Evolutionary conservation across 768 basidiomycete genomes (phyloP).

Genomic region (Pisolithus tinctorius): DNA sequence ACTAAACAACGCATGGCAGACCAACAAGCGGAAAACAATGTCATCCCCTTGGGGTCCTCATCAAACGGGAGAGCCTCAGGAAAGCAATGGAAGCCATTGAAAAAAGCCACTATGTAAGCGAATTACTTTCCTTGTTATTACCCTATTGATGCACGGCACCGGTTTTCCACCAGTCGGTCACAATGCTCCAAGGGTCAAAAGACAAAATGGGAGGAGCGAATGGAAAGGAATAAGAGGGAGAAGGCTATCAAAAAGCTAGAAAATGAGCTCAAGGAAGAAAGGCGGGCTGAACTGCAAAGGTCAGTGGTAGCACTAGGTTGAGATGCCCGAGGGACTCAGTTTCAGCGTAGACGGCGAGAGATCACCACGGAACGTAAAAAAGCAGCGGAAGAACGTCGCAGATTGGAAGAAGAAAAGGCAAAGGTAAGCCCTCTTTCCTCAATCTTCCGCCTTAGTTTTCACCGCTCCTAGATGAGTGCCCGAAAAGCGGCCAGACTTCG

Average conservation of each 20-base stretch:
- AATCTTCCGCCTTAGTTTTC: neutral
- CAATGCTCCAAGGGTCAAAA: constrained; percentile 60
- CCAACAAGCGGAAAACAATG: neutral
- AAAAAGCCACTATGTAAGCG: constrained; percentile 46
- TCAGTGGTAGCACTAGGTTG: constrained; percentile 17
- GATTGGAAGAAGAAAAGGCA: constrained; percentile 38
- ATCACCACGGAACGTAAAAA: constrained; percentile 66
- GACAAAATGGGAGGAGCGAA: constrained; percentile 65
- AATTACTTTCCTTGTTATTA: neutral
- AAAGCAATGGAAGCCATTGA: constrained; percentile 57
- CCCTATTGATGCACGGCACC: constrained; percentile 1
- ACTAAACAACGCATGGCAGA: neutral
- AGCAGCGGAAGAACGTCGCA: constrained; percentile 64
- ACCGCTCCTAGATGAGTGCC: constrained; percentile 61
- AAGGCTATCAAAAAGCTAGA: constrained; percentile 70
- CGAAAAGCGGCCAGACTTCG: constrained; percentile 68
- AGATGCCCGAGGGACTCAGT: neutral
- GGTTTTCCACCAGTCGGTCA: constrained; percentile 45
- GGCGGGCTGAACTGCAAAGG: constrained; percentile 60
- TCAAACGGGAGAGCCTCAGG: constrained; percentile 62
- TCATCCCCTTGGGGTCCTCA: constrained; percentile 44
- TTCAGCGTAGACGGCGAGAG: constrained; percentile 47
- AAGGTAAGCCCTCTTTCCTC: constrained; percentile 7
- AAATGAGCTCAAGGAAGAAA: constrained; percentile 70
- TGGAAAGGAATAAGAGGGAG: constrained; percentile 59